These are phyloP conservation scores for Colletotrichum tropicale DNA, from an alignment of 2,329 filamentous ascomycete species.

Conservation along the genomic window DNA sequence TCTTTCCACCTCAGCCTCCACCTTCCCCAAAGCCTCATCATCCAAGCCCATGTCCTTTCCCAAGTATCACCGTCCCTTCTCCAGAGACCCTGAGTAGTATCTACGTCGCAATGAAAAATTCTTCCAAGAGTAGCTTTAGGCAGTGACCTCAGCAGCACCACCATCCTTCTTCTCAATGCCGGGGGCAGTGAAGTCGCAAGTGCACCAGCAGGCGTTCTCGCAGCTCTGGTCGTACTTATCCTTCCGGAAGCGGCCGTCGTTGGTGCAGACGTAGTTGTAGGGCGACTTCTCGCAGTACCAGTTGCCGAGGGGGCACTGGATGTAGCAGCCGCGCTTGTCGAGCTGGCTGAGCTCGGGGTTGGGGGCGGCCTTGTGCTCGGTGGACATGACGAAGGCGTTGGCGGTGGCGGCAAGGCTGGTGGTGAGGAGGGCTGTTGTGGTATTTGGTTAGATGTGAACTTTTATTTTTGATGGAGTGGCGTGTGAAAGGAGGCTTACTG, in stretches of 20 bases:
- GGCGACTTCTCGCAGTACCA: not conserved
- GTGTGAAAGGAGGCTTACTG: not conserved
- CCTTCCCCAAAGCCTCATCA: not conserved
- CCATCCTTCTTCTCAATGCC: not conserved
- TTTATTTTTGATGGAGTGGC: not conserved
- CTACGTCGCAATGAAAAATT: rapidly evolving
- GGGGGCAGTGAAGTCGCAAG: not conserved
- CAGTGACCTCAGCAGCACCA: not conserved
- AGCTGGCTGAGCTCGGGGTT: not conserved
- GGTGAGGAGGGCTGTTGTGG: not conserved
- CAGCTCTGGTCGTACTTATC: not conserved
- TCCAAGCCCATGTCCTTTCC: not conserved
- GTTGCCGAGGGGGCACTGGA: not conserved
- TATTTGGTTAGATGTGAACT: not conserved
- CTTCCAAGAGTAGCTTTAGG: not conserved
- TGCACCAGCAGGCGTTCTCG: constrained; percentile 2
- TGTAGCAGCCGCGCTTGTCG: not conserved
- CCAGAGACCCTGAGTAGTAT: not conserved
- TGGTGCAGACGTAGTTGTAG: not conserved
- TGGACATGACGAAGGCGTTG: not conserved
- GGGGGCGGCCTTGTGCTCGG: not conserved
- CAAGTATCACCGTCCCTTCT: not conserved
- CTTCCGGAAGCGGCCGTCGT: not conserved
- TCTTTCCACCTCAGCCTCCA: not conserved
- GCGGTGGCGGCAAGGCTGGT: not conserved